phyloP scores from a whole-genome alignment of 83 land plant species.

The Diphasiastrum complanatum region DNA sequence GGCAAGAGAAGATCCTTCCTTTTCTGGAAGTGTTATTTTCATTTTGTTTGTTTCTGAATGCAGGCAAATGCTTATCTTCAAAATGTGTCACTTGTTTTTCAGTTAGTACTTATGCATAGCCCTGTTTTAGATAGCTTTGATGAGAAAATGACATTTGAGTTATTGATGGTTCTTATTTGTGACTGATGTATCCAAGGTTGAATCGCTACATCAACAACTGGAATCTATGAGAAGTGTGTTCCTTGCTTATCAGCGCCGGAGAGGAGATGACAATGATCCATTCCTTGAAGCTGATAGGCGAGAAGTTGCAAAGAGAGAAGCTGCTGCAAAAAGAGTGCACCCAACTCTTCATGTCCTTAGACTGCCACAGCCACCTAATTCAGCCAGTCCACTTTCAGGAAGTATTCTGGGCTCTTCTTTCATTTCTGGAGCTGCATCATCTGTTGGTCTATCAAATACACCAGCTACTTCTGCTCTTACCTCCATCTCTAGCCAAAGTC shows the following conservation, averaged over 20 bases:
- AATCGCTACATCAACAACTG: conserved; percentile 73
- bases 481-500: too few species aligned
- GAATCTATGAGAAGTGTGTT: conserved; percentile 78
- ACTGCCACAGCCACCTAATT: neutral
- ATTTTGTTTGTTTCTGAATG: neutral
- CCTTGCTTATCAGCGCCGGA: conserved; percentile 65
- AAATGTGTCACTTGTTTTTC: neutral
- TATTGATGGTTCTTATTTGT: too few species aligned
- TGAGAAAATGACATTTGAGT: too few species aligned
- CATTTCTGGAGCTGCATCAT: too few species aligned
- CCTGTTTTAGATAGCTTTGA: too few species aligned
- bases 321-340: conserved; percentile 90
- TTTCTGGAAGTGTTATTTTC: neutral
- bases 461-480: too few species aligned
- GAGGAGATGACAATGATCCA: conserved; percentile 78
- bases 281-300: conserved; percentile 94
- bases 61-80: neutral
- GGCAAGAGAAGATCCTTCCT: conserved; percentile 38
- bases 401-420: too few species aligned
- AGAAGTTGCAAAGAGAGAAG: conserved; percentile 82
- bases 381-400: conserved; percentile 36
- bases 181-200: conserved; percentile 47
- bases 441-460: too few species aligned
- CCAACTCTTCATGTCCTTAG: conserved; percentile 57
- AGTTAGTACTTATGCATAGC: too few species aligned